A percentile compares a stretch with the other conserved stretches of the same genome.
Conservation (phyloP, 257 asterid species). For the Nicotiana paniculata region DNA sequence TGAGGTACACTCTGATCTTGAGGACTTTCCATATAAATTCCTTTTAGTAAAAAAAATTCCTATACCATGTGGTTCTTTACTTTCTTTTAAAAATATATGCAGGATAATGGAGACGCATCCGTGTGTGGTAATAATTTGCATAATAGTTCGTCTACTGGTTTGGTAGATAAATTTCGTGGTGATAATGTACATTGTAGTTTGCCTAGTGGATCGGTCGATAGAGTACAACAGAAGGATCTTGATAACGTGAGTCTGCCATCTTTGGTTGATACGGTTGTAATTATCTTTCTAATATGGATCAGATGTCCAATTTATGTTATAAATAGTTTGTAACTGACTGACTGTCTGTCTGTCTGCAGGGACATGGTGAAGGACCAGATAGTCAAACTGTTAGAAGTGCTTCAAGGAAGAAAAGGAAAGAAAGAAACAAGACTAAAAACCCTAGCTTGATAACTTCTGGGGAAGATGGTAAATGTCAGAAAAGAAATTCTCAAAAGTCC, state of each 20-base stretch:
- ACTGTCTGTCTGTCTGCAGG: slow-evolving; percentile 45
- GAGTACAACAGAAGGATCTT: slow-evolving; percentile 36
- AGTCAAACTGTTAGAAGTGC: slow-evolving; percentile 47
- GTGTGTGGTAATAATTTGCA: slow-evolving; percentile 15
- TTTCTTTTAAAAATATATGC: slow-evolving; percentile 24
- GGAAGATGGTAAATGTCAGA: slow-evolving; percentile 41
- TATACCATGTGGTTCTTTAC: slow-evolving; percentile 4
- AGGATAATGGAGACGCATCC: slow-evolving; percentile 43
- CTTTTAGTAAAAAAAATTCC: slow-evolving; percentile 10
- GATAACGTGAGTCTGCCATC: slow-evolving; percentile 37
- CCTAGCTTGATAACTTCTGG: slow-evolving; percentile 30
- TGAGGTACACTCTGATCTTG: slow-evolving; percentile 42
- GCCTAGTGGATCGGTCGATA: slow-evolving; percentile 25
- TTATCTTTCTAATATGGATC: slow-evolving; percentile 29
- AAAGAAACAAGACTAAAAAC: slow-evolving; percentile 57
- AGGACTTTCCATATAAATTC: slow-evolving; percentile 14
- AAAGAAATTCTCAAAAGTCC: slow-evolving; percentile 34
- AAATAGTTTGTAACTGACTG: slow-evolving; percentile 50
- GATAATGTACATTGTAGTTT: slow-evolving; percentile 32
- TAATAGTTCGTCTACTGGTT: neutral
- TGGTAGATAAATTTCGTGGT: slow-evolving; percentile 1
- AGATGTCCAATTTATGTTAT: slow-evolving; percentile 27
- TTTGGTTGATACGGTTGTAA: slow-evolving; percentile 57
- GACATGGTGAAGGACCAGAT: slow-evolving; percentile 47
- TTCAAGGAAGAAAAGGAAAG: slow-evolving; percentile 71